These are phyloP conservation scores for Epichloe amarillans DNA, from an alignment of 2,329 filamentous ascomycete genomes.

Conservation along the genomic window DNA sequence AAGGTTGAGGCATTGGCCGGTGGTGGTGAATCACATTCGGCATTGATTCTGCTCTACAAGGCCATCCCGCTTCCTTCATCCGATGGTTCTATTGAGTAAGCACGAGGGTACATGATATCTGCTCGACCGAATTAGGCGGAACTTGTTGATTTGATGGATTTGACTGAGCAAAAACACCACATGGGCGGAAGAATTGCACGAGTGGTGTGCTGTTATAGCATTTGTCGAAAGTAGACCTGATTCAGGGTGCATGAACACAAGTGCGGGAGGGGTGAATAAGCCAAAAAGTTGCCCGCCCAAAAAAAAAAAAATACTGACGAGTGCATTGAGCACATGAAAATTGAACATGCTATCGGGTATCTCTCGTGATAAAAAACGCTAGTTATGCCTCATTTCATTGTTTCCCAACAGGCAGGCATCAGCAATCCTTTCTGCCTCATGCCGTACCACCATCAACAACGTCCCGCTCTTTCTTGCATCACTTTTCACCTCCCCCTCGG, in stretches of 20 bases:
- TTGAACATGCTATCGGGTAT: conserved; percentile 2
- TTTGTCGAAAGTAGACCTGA: no score
- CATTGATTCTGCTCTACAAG: conserved; percentile 66
- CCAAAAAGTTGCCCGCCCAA: not conserved
- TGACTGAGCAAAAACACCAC: not conserved
- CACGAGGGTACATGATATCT: not conserved
- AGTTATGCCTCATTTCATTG: not conserved
- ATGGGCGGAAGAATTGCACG: not conserved
- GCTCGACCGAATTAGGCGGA: not conserved
- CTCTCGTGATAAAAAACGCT: conserved; percentile 4
- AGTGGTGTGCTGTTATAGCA: no score
- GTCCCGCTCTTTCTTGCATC: not conserved
- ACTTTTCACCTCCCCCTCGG: conserved; percentile 15
- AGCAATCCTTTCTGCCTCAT: not conserved
- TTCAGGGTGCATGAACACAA: no score
- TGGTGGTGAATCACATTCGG: conserved; percentile 77
- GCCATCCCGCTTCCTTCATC: conserved; percentile 55
- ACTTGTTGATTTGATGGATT: not conserved
- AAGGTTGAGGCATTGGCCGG: conserved; percentile 85
- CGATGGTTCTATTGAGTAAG: conserved; percentile 27
- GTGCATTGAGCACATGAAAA: not conserved
- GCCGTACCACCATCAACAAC: not conserved
- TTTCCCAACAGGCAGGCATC: not conserved
- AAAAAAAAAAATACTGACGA: not conserved
- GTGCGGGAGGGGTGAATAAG: not conserved